A percentile compares a stretch with the other conserved stretches of the same genome.
phyloP scores from a whole-genome alignment of 495 filamentous ascomycete genomes.

The Pyronema omphalodes region DNA sequence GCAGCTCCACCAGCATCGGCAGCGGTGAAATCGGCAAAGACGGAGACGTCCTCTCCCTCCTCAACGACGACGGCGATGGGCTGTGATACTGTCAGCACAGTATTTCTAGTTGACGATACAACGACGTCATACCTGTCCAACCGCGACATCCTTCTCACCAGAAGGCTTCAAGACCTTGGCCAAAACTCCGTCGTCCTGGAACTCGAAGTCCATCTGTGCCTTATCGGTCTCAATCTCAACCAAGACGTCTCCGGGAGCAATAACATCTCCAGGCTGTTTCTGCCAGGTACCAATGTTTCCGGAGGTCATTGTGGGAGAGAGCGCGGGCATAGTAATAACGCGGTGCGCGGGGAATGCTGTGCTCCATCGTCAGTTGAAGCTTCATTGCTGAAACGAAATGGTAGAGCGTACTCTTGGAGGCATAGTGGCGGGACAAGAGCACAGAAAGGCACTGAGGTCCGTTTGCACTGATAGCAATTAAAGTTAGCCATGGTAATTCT shows the following conservation, averaged over 20 bases:
- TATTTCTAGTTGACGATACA: slow-evolving; percentile 4
- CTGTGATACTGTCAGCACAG: slow-evolving; percentile 36
- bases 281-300: slow-evolving; percentile 97
- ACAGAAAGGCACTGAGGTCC: slow-evolving; percentile 17
- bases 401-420: slow-evolving; percentile 43
- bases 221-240: slow-evolving; percentile 99
- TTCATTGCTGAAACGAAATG: background rate
- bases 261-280: slow-evolving; percentile 80
- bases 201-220: slow-evolving; percentile 99
- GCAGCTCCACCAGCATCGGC: slow-evolving; percentile 75
- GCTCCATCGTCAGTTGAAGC: slow-evolving; percentile 2
- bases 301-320: slow-evolving; percentile 92
- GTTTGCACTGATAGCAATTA: slow-evolving; percentile 13
- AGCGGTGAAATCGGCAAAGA: slow-evolving; percentile 75
- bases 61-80: slow-evolving; percentile 93
- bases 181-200: slow-evolving; percentile 91
- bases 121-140: slow-evolving; percentile 64
- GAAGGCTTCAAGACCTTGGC: slow-evolving; percentile 89
- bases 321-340: slow-evolving; percentile 90
- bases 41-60: slow-evolving; percentile 63
- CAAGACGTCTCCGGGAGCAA: slow-evolving; percentile 86
- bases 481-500: slow-evolving; percentile 12
- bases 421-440: slow-evolving; percentile 48
- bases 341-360: slow-evolving; percentile 80
- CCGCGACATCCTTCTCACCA: slow-evolving; percentile 85